Evolutionary conservation across 345 rosid species (phyloP).

Genomic region (Barbarea vulgaris): DNA sequence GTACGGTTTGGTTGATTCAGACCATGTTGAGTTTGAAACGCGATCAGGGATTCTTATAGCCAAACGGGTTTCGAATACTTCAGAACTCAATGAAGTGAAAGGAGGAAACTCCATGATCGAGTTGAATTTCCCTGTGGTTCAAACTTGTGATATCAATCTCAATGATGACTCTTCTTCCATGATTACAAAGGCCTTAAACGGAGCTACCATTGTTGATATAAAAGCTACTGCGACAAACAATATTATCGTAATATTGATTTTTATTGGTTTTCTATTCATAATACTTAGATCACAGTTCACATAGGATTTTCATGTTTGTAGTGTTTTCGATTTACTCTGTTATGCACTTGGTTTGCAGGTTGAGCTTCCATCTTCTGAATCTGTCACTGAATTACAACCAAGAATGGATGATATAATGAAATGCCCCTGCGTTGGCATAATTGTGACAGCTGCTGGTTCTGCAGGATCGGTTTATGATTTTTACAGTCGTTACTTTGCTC

Average conservation of each 20-base stretch:
- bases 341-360: conserved; percentile 45
- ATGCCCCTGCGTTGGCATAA: conserved; percentile 57
- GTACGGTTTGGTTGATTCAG: conserved; percentile 51
- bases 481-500: conserved; percentile 68
- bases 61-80: conserved; percentile 43
- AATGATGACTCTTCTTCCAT: conserved; percentile 39
- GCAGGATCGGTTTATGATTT: conserved; percentile 66
- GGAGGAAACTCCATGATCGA: conserved; percentile 48
- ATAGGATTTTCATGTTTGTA: too few species aligned
- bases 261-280: not conserved
- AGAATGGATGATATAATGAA: conserved; percentile 50
- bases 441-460: conserved; percentile 61
- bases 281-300: too few species aligned
- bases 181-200: conserved; percentile 55
- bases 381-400: conserved; percentile 57
- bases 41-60: conserved; percentile 70
- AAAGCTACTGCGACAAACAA: conserved; percentile 45
- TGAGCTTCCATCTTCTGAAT: conserved; percentile 64
- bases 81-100: conserved; percentile 36
- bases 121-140: conserved; percentile 56
- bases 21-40: conserved; percentile 66
- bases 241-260: conserved; percentile 50
- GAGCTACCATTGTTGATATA: conserved; percentile 54
- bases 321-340: not conserved
- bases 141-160: conserved; percentile 43